Conservation (phyloP, 331 rosid species). For the Malus hybrid region DNA sequence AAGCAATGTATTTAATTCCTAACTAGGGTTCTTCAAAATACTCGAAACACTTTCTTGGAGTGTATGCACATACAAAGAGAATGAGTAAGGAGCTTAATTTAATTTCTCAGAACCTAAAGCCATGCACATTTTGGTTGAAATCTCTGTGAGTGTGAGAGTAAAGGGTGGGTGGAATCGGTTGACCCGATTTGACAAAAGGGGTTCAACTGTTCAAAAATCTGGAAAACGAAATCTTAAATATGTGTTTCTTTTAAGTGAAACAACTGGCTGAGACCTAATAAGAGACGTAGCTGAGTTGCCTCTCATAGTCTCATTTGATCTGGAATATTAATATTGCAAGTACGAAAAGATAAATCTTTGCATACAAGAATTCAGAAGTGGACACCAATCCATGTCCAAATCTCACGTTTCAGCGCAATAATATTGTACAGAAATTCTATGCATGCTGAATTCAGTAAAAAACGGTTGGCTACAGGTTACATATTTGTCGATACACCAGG, state of each 20-base stretch:
- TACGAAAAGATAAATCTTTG: neutral
- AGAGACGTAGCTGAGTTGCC: neutral
- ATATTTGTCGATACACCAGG: too few species aligned
- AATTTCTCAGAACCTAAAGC: neutral
- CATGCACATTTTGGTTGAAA: too few species aligned
- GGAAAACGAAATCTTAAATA: neutral
- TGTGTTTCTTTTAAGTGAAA: neutral
- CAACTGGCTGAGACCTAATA: neutral
- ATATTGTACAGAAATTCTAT: neutral
- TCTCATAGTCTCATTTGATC: neutral
- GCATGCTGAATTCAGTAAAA: too few species aligned
- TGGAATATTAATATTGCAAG: neutral
- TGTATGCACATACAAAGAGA: neutral
- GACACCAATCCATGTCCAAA: neutral
- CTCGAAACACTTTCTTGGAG: neutral
- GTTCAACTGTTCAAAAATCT: too few species aligned
- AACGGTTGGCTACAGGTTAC: too few species aligned
- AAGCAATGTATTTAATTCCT: too few species aligned
- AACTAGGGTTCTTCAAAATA: neutral
- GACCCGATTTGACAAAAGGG: slow-evolving; percentile 39
- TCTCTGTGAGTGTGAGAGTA: too few species aligned
- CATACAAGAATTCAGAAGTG: neutral
- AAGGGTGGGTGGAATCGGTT: slow-evolving; percentile 41
- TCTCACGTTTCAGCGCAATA: neutral
- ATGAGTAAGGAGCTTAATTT: neutral